Base-by-base conservation (phyloP, 495 filamentous ascomycete genomes). In the Aspergillus leporis region DNA sequence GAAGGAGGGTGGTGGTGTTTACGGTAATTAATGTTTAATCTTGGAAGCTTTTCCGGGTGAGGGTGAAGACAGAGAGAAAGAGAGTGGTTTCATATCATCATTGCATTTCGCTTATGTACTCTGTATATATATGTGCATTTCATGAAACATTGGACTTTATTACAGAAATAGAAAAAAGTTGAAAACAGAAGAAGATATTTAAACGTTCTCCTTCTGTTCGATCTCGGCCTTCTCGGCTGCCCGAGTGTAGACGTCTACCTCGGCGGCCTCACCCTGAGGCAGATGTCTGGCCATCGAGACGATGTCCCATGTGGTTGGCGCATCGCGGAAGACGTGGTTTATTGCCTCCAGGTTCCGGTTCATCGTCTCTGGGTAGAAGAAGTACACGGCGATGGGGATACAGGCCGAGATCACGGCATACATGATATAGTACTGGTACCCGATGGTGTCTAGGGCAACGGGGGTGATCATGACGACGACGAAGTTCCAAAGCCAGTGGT, bases 331-430 rank as follows among this genome's bases (percentile, higher is more conserved):
- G 54, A 89, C 86, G 60, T 70, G 70, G 63, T 89, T 85, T 69
- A 90, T 77, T 61, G 86, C 81, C 67, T 90, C 87, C 14, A 90
- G 74, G 14, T 82, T 83, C 22, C 86, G 83, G 62, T 81, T 82
- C 50, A 81, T 84, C 0, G 87, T 90, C 68, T 89, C 87, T 0
- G 86, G 86, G 66, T 83, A 88, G 75, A 88, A 85, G 73, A 86
- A 81, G 65, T 83, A 87, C 25, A 88, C 80, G 13, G 73, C 64
- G 2, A 83, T 16, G 76, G 51, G 67, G 51, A 74, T 74, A 23
- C 58, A 66, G 13, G 63, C 61, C 22, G 74, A 66, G n/a, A 78
- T 59, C 0, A 74, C 64, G 6, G 72, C 69, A 46, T 69, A 78
- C 12, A 78, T 63, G 48, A 78, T 72, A 45, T 78, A 78, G 23